Evolutionary conservation across 1,284 basidiomycete species (phyloP).

Genomic region (Schizophyllum commune): DNA sequence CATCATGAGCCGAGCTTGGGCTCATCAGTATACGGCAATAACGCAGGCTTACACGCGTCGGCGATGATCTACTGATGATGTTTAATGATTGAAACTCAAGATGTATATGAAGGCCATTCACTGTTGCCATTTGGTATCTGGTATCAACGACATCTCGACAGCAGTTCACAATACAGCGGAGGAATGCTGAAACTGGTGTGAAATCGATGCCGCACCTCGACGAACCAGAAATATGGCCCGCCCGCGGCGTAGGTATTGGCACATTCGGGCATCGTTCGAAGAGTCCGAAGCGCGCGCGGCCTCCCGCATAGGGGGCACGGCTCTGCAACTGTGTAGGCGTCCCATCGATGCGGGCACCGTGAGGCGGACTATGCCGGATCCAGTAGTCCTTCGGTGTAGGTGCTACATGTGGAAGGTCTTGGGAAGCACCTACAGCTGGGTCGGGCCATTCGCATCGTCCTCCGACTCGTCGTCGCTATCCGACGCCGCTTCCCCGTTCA

Average conservation of each 20-base stretch:
- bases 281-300: no score
- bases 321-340: no score
- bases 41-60: no score
- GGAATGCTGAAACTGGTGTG: background rate
- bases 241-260: no score
- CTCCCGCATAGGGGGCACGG: no score
- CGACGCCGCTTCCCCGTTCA: conserved; percentile 21
- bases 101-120: no score
- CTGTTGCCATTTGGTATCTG: no score
- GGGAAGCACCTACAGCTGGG: background rate
- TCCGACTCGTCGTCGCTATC: conserved; percentile 56
- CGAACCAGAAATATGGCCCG: background rate
- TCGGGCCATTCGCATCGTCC: conserved; percentile 6
- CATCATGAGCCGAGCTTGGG: no score
- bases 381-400: background rate
- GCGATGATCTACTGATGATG: no score
- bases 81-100: no score
- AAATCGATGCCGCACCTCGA: background rate
- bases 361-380: background rate
- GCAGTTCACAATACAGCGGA: background rate
- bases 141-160: background rate
- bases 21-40: no score
- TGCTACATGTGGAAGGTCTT: background rate
- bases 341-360: background rate
- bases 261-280: no score